phyloP scores from a whole-genome alignment of 441 rosid genomes.

The Jatropha multifida region DNA sequence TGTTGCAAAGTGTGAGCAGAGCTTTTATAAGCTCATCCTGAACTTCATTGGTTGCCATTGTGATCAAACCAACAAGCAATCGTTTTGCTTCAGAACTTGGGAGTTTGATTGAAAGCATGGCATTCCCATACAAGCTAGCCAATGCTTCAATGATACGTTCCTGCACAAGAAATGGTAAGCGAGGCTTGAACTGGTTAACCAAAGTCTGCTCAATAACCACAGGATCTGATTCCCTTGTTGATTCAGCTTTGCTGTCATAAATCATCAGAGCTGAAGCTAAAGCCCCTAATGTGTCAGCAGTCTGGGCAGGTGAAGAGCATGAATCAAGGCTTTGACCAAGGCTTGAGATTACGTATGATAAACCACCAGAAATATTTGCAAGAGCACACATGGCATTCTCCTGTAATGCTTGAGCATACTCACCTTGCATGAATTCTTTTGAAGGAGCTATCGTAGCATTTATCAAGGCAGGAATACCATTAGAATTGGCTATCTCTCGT shows the following conservation, averaged over 20 bases:
- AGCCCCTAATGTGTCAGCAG: constrained; percentile 99
- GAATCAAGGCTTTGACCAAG: constrained; percentile 99
- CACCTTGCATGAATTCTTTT: constrained; percentile 99
- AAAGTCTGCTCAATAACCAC: constrained; percentile 75
- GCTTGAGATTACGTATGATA: constrained; percentile 96
- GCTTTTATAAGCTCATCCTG: constrained; percentile 96
- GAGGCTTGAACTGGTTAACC: constrained; percentile 90
- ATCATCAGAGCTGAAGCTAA: constrained; percentile 99
- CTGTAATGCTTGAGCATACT: constrained; percentile 96
- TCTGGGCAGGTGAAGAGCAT: constrained; percentile 92
- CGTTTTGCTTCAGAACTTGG: constrained; percentile 89
- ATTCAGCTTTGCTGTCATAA: constrained; percentile 88
- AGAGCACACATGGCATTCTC: constrained; percentile 99
- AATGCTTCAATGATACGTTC: constrained; percentile 99
- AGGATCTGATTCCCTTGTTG: constrained; percentile 84
- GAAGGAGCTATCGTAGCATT: constrained; percentile 99
- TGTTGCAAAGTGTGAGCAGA: constrained; percentile 82
- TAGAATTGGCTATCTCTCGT: constrained; percentile 78
- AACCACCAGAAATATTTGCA: constrained; percentile 97
- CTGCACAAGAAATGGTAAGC: constrained; percentile 82
- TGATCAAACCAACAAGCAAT: constrained; percentile 96
- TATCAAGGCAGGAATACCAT: constrained; percentile 92
- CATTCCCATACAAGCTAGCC: constrained; percentile 97
- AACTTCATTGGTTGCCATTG: constrained; percentile 96
- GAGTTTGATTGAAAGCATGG: constrained; percentile 69